Evolutionary conservation across 2,329 filamentous ascomycete species (phyloP).

Genomic region (Aureobasidium melanogenum): DNA sequence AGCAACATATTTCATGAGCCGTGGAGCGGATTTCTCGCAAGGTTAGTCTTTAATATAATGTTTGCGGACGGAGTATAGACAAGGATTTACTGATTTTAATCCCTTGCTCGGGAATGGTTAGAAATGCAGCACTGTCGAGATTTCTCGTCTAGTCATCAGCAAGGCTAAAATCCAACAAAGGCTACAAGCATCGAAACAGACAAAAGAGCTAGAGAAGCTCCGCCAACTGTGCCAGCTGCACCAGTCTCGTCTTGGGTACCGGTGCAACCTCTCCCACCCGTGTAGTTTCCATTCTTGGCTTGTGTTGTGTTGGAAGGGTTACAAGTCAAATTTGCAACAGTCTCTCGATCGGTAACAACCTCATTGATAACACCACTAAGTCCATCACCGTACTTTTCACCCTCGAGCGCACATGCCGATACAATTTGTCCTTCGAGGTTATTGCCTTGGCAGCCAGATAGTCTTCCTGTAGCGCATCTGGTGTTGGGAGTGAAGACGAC

Average conservation of each 20-base stretch:
- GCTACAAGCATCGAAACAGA: not conserved
- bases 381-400: not conserved
- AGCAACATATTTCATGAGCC: not conserved
- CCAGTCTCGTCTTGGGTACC: not conserved
- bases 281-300: not conserved
- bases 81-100: not conserved
- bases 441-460: not conserved
- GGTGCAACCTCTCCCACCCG: not conserved
- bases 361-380: not conserved
- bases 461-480: not conserved
- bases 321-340: not conserved
- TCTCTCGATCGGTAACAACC: not conserved
- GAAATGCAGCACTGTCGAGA: too few relatives aligned
- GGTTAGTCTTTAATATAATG: not conserved
- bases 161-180: not conserved
- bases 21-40: constrained; percentile 38
- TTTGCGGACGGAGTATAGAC: not conserved
- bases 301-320: not conserved
- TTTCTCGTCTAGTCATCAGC: not conserved
- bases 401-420: not conserved
- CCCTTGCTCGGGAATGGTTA: not conserved
- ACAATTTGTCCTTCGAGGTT: not conserved
- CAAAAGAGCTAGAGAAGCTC: not conserved
- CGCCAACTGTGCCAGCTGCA: not conserved
- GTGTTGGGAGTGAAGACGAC: not conserved